Evolutionary conservation across 768 basidiomycete genomes (phyloP).

Genomic region (Pisolithus marmoratus): DNA sequence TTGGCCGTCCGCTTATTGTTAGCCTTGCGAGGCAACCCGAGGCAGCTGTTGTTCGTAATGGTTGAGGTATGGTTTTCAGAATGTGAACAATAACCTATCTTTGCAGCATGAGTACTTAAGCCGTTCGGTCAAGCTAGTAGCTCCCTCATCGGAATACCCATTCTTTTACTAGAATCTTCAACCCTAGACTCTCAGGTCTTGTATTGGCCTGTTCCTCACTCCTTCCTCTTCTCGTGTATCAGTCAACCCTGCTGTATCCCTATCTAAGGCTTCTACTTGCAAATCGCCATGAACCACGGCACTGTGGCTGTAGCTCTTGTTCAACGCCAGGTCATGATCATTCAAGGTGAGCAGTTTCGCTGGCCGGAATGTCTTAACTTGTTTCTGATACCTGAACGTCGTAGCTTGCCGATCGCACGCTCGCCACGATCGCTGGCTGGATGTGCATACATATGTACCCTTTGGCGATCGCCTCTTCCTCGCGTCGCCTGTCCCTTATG

Average conservation of each 20-base stretch:
- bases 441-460: constrained; percentile 59
- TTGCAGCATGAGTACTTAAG: constrained; percentile 16
- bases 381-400: constrained; percentile 4
- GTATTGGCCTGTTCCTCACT: background rate
- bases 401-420: constrained; percentile 54
- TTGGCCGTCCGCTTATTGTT: constrained; percentile 12
- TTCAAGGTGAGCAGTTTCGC: constrained; percentile 45
- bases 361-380: background rate
- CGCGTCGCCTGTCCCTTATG: constrained; percentile 49
- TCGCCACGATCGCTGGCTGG: constrained; percentile 51
- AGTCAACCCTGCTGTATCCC: background rate
- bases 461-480: constrained; percentile 67
- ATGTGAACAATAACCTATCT: constrained; percentile 13
- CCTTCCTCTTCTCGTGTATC: constrained; percentile 11
- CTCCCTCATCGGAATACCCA: background rate
- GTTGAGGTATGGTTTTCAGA: background rate
- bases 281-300: constrained; percentile 43
- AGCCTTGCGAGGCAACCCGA: background rate
- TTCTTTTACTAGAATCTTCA: background rate
- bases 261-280: background rate
- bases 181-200: background rate
- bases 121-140: background rate
- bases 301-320: constrained; percentile 65
- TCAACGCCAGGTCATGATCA: constrained; percentile 60
- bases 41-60: background rate